Conservation (phyloP, 2,329 filamentous ascomycete species). For the Gaeumannomyces sp. region DNA sequence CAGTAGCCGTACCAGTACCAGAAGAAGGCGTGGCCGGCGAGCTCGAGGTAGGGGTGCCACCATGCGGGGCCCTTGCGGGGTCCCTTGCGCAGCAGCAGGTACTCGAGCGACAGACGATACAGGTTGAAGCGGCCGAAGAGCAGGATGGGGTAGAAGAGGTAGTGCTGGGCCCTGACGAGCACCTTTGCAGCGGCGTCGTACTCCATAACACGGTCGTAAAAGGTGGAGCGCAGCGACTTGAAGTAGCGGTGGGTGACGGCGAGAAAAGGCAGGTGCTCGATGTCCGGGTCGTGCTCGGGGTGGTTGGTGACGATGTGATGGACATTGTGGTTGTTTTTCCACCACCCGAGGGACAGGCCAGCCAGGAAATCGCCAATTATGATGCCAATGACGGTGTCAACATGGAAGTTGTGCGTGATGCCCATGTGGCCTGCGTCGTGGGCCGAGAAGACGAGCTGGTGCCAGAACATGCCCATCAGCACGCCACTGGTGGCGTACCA, state of each 20-base stretch:
- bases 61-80: constrained; percentile 70
- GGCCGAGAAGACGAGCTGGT: constrained; percentile 87
- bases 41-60: constrained; percentile 80
- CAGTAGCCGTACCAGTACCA: constrained; percentile 83
- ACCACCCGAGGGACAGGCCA: constrained; percentile 89
- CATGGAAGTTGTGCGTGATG: constrained; percentile 83
- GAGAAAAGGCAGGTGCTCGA: constrained; percentile 85
- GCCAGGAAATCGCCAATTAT: constrained; percentile 85
- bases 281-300: constrained; percentile 93
- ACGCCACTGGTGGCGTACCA: constrained; percentile 67
- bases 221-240: constrained; percentile 66
- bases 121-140: constrained; percentile 81
- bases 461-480: constrained; percentile 81
- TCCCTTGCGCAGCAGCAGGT: constrained; percentile 63
- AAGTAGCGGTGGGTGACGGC: constrained; percentile 80
- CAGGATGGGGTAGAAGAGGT: constrained; percentile 77
- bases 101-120: constrained; percentile 74
- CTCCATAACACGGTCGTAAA: constrained; percentile 73
- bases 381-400: constrained; percentile 82
- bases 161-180: constrained; percentile 68
- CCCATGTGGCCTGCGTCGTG: constrained; percentile 97
- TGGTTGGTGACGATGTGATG: constrained; percentile 96
- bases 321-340: constrained; percentile 94
- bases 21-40: constrained; percentile 71
- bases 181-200: constrained; percentile 71